Evolutionary conservation across 2,329 filamentous ascomycete genomes (phyloP), one percentile per base, ranked within the genome.

Genomic region (Dactylonectria macrodidyma): DNA sequence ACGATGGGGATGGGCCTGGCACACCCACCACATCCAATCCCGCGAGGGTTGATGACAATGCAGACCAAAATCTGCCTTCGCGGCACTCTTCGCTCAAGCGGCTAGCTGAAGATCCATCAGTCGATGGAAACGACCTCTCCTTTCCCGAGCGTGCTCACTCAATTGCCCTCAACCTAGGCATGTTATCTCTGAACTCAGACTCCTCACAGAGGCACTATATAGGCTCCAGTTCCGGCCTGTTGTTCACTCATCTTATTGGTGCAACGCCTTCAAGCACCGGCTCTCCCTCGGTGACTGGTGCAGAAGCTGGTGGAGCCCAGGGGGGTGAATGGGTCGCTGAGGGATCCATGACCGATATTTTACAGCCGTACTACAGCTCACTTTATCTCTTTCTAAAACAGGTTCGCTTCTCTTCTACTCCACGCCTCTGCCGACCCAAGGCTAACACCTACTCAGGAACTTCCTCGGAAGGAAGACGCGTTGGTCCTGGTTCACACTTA

Each of bases 171-270:
- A 78, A 81, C 30, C 65, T 82, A 1, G 80, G 80, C 0, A 78
- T 81, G 72, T 69, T 82, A 9, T 80, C 80, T 2, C 73, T 82
- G 11, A 80, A 81, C 54, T 79, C 80, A 0, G 80, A 83, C 58
- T 78, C 78, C 1, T 72, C 75, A n/a, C 80, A 81, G 36, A 75
- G 75, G 46, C 80, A 81, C 51, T 82, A 82, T 59, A 73, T 81
- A 3, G 80, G 80, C 4, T 81, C 81, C 1, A 81, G 79, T 2
- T 81, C 80, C 2, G 81, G 80, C 0, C 72, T 79, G 1, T 68
- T 82, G 0, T 81, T 82, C 62, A 77, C 79, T 0, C 78, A 69
- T 16, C 67, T 76, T 3, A 70, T 76, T n/a, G 73, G 75, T 6
- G 71, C 62, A 6, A 69, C 67, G 5, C 73, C 69, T 12, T 60